Percentiles rank a stretch among this genome's conserved stretches.
Evolutionary conservation across 1,284 basidiomycete genomes (phyloP).

Genomic region (Leucoagaricus sp.): DNA sequence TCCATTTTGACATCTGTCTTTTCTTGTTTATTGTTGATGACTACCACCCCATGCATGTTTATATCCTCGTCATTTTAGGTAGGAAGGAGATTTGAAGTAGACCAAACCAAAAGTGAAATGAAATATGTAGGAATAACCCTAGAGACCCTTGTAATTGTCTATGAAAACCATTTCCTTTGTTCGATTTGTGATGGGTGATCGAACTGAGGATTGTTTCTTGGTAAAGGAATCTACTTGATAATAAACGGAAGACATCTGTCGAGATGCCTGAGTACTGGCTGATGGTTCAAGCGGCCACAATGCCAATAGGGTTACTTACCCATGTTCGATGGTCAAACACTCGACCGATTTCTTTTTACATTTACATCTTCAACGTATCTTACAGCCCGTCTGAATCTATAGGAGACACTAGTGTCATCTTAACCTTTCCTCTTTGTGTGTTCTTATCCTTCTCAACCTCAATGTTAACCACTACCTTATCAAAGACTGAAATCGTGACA

Average conservation of each 20-base stretch:
- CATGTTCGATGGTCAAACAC: too few species aligned
- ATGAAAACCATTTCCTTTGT: neutral
- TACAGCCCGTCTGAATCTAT: constrained; percentile 54
- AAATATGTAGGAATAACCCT: constrained; percentile 14
- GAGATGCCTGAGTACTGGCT: too few species aligned
- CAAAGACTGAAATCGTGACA: constrained; percentile 84
- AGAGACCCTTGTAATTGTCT: constrained; percentile 4
- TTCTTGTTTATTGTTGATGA: neutral
- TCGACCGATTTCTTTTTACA: too few species aligned
- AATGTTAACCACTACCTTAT: constrained; percentile 89
- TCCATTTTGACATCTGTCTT: neutral
- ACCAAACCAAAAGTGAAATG: constrained; percentile 4
- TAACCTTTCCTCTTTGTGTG: constrained; percentile 91
- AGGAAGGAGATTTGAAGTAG: constrained; percentile 8
- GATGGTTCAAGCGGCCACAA: too few species aligned
- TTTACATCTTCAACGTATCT: neutral
- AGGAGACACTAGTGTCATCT: constrained; percentile 82
- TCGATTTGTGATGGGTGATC: neutral
- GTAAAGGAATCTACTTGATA: too few species aligned
- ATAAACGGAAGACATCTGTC: too few species aligned
- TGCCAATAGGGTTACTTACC: too few species aligned
- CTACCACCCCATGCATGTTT: neutral
- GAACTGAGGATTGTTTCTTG: too few species aligned
- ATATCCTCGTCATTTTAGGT: neutral
- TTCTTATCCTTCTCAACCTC: constrained; percentile 94